Percentiles rank a stretch among this genome's conserved stretches.
Conservation (phyloP, 2,329 filamentous ascomycete genomes). For the Epichloe elymi region DNA sequence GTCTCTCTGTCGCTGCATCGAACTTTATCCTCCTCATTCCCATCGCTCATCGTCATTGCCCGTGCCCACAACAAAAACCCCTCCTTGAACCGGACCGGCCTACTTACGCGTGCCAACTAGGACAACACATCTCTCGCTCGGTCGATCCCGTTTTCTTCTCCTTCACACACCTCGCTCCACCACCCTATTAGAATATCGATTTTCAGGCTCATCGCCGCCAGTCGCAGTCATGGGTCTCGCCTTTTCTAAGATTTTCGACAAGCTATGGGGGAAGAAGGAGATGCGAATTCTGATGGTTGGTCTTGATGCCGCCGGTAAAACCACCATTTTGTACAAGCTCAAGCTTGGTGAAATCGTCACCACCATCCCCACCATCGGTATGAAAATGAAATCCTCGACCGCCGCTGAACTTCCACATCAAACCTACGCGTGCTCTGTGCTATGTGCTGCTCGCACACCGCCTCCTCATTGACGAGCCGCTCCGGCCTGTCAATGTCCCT, state of each 20-base stretch:
- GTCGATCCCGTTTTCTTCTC: conserved; percentile 8
- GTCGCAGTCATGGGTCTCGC: conserved; percentile 88
- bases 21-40: not conserved
- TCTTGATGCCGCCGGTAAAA: conserved; percentile 99
- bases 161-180: conserved; percentile 5
- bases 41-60: conserved; percentile 1
- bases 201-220: conserved; percentile 20
- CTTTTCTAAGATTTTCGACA: conserved; percentile 93
- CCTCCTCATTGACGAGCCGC: not conserved
- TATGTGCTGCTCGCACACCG: not conserved
- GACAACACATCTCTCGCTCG: conserved; percentile 13
- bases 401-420: not conserved
- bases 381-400: conserved; percentile 19
- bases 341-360: conserved; percentile 99
- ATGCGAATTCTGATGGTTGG: conserved; percentile 99
- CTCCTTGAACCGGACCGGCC: conserved; percentile 8
- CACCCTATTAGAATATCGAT: conserved; percentile 7
- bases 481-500: not conserved
- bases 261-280: conserved; percentile 99
- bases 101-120: conserved; percentile 19
- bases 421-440: not conserved
- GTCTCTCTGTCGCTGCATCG: not conserved
- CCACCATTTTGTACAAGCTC: conserved; percentile 99
- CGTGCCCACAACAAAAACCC: conserved; percentile 11
- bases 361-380: conserved; percentile 97